phyloP scores from a whole-genome alignment of 768 basidiomycete genomes.

The Boletus bicolor region DNA sequence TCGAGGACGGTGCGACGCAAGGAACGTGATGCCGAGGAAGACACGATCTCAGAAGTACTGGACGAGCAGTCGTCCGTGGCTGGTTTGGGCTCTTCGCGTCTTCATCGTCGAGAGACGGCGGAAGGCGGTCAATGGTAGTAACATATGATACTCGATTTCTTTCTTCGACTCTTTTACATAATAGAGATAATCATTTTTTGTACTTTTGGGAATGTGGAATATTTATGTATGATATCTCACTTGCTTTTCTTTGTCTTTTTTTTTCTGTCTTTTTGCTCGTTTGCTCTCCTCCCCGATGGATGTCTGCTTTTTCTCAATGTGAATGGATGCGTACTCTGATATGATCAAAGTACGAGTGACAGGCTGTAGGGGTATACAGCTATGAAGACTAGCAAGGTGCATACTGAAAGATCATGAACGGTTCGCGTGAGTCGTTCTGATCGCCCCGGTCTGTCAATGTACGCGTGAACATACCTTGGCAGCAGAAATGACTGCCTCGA shows the following conservation, averaged over 20 bases:
- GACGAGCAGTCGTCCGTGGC: constrained; percentile 37
- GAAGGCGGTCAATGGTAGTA: constrained; percentile 31
- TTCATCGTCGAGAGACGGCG: constrained; percentile 45
- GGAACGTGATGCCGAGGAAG: constrained; percentile 40
- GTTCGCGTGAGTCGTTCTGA: background rate
- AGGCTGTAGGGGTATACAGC: background rate
- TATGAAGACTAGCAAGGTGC: constrained; percentile 10
- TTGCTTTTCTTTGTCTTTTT: constrained; percentile 6
- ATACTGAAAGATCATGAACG: constrained; percentile 9
- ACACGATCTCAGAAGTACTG: constrained; percentile 43
- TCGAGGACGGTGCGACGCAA: constrained; percentile 38
- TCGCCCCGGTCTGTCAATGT: background rate
- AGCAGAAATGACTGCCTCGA: constrained; percentile 29
- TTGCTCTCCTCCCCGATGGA: background rate
- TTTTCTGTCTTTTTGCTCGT: background rate
- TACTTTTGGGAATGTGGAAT: constrained; percentile 5
- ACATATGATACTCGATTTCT: constrained; percentile 19
- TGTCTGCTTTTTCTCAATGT: constrained; percentile 1
- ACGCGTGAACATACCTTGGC: constrained; percentile 20
- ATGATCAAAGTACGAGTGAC: background rate
- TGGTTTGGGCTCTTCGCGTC: constrained; percentile 27
- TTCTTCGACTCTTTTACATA: background rate
- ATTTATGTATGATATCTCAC: constrained; percentile 35
- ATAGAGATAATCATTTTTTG: constrained; percentile 10
- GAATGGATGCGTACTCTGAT: constrained; percentile 12